Percentiles rank a stretch among this genome's conserved stretches.
These are phyloP conservation scores for Colletotrichum higginsianum DNA, from an alignment of 2,329 filamentous ascomycete species.

Conservation along the genomic window DNA sequence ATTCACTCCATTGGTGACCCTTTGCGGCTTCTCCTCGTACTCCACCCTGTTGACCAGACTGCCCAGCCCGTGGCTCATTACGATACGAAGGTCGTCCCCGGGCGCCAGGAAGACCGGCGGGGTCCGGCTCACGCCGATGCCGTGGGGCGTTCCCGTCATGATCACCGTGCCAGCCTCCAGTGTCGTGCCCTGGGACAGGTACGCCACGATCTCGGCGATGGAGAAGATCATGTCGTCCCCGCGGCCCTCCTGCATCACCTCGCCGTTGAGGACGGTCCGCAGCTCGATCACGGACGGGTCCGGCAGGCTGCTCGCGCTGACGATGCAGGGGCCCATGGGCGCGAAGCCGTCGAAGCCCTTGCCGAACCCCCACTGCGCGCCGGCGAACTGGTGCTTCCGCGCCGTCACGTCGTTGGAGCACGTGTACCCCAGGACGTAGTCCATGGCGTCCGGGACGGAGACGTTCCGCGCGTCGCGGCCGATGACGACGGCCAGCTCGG, in stretches of 20 bases:
- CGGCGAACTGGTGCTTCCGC: conserved; percentile 64
- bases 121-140: conserved; percentile 43
- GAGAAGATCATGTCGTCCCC: conserved; percentile 48
- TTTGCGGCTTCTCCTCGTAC: conserved; percentile 20
- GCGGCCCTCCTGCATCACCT: conserved; percentile 45
- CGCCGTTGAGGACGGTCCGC: conserved; percentile 45
- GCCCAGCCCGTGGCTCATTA: conserved; percentile 45
- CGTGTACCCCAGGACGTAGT: conserved; percentile 70
- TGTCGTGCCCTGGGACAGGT: conserved; percentile 47
- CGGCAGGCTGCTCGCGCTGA: conserved; percentile 30
- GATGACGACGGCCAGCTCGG: conserved; percentile 66
- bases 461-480: conserved; percentile 63
- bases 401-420: conserved; percentile 70
- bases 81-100: conserved; percentile 41
- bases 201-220: conserved; percentile 49
- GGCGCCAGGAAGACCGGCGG: conserved; percentile 43
- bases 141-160: conserved; percentile 48
- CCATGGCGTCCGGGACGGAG: conserved; percentile 60
- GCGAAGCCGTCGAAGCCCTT: conserved; percentile 66
- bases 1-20: neutral
- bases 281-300: conserved; percentile 38
- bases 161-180: conserved; percentile 48
- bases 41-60: conserved; percentile 45
- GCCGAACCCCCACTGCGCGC: conserved; percentile 65
- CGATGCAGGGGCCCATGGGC: conserved; percentile 56